Evolutionary conservation across 2,329 filamentous ascomycete species (phyloP).

Genomic region (Colletotrichum sidae): DNA sequence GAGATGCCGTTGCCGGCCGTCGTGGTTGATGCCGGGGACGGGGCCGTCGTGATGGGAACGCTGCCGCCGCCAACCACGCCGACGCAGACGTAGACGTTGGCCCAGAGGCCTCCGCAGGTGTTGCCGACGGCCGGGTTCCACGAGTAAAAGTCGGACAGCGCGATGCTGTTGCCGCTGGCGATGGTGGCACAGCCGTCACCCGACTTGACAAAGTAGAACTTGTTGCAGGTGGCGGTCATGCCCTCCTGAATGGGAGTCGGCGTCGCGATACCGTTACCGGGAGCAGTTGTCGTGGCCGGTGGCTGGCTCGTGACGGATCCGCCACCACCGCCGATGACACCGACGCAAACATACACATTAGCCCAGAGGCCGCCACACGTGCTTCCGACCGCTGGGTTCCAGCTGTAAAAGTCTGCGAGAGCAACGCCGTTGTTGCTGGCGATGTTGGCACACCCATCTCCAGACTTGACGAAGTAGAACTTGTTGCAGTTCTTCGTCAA

Average conservation of each 20-base stretch:
- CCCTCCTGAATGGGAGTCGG: conserved; percentile 30
- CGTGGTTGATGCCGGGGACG: conserved; percentile 24
- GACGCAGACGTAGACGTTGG: conserved; percentile 13
- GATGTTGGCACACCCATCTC: not conserved
- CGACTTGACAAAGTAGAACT: conserved; percentile 29
- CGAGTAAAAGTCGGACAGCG: not conserved
- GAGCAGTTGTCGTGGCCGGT: conserved; percentile 29
- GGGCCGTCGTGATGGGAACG: conserved; percentile 27
- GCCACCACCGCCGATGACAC: not conserved
- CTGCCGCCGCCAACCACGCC: not conserved
- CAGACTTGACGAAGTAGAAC: not conserved
- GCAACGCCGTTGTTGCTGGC: not conserved
- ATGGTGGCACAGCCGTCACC: conserved; percentile 30
- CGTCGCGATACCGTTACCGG: conserved; percentile 36
- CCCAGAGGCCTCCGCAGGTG: not conserved
- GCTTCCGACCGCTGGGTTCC: conserved; percentile 36
- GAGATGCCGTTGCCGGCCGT: conserved; percentile 3
- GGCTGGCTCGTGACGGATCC: conserved; percentile 1
- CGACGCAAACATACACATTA: conserved; percentile 34
- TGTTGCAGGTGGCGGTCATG: conserved; percentile 37
- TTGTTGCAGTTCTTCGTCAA: conserved; percentile 39
- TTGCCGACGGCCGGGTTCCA: conserved; percentile 10
- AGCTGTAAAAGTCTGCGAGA: conserved; percentile 14
- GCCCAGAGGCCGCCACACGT: conserved; percentile 36
- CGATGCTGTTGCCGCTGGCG: conserved; percentile 1